These are phyloP conservation scores for Alternaria hordeiaustralica DNA, from an alignment of 2,329 filamentous ascomycete genomes.

Conservation along the genomic window DNA sequence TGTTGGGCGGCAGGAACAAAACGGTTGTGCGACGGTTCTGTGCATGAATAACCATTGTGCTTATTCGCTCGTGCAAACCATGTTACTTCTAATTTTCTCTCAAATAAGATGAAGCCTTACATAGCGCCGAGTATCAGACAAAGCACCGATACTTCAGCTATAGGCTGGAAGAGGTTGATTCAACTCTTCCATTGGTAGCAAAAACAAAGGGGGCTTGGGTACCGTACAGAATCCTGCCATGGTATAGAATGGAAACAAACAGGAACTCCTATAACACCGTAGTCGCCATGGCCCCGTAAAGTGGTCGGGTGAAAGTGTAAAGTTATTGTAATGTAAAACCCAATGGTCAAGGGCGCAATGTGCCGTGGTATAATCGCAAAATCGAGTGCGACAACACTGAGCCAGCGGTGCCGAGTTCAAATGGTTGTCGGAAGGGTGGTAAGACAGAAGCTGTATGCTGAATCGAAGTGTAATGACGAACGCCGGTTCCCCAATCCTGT, in stretches of 20 bases:
- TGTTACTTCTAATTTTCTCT: constrained; percentile 2
- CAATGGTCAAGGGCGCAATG: constrained; percentile 7
- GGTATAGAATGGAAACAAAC: neutral
- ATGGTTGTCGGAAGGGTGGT: constrained; percentile 17
- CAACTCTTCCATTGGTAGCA: neutral
- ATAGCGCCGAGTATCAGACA: constrained; percentile 3
- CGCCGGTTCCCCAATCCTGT: constrained; percentile 34
- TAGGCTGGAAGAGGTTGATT: constrained; percentile 1
- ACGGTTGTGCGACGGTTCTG: neutral
- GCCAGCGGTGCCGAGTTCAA: neutral
- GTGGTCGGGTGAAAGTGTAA: neutral
- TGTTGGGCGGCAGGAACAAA: neutral
- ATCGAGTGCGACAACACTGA: constrained; percentile 7
- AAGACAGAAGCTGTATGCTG: constrained; percentile 33
- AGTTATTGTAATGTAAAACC: neutral
- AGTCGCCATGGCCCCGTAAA: neutral
- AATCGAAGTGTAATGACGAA: constrained; percentile 37
- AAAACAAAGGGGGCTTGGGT: neutral
- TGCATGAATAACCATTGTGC: neutral
- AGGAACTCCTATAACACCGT: constrained; percentile 8
- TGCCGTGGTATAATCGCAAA: constrained; percentile 15
- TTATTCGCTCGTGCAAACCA: neutral
- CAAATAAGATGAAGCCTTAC: constrained; percentile 3
- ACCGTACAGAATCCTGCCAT: constrained; percentile 1
- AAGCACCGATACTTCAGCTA: constrained; percentile 2